Base-by-base conservation (phyloP, 2,329 filamentous ascomycete genomes). In the Monilinia aucupariae region DNA sequence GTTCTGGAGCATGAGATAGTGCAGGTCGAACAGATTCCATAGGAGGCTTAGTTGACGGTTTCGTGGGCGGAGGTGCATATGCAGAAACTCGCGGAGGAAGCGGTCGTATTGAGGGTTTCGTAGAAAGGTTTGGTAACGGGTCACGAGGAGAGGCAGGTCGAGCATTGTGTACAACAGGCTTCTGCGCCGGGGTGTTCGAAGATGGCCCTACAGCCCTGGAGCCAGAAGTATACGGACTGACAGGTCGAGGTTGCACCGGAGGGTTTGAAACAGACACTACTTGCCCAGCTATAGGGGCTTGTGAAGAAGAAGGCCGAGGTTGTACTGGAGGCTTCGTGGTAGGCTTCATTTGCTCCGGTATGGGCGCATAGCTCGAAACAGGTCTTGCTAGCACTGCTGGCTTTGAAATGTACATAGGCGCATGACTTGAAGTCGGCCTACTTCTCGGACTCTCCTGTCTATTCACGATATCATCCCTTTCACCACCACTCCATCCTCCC, bases 361-460 rank as follows among this genome's bases (percentile, higher is more conserved):
- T 63, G 7, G 65, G 63, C n/a, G 59, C 48, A 20, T 69, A 71
- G 41, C 61, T 66, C 45, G 27, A 61, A 17, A 59, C 30, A 47
- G 68, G 56, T 30, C 62, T 59, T 17, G 58, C 2, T 39, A 55
- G 53, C 10, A 13, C 25, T 32, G 20, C 39, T 17, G 53, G 27
- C 17, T 32, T 45, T 10, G 41, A 32, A 30, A 43, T 25, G 17
- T 39, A 12, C 6, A 56, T 59, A 32, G 50, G 41, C 45, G 66
- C 49, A 48, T 63, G 68, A 43, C 54, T 66, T 17, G 54, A 27
- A 50, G 52, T 20, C 12, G 64, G 60, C 39, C 39, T 54, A 39
- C 59, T 65, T 25, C 65, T 66, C 63, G 66, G 59, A 13, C 41
- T 52, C 9, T 63, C 27, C 13, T 25, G 39, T 25, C 27, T 47